Evolutionary conservation across 192 early-diverging fungal genomes (phyloP).

Genomic region (Umbelopsis isabellina): DNA sequence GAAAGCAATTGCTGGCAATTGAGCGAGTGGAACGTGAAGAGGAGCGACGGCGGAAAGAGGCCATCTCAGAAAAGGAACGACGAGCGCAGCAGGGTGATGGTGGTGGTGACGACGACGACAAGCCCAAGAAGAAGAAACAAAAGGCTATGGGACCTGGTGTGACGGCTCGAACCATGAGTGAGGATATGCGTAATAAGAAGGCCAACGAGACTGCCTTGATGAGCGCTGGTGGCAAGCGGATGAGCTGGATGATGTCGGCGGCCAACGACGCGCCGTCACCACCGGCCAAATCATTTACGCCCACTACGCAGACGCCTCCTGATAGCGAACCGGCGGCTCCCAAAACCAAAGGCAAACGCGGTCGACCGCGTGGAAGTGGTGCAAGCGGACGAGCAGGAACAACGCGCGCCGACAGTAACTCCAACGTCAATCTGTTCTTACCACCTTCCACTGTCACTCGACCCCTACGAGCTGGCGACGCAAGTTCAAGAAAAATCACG

Average conservation of each 20-base stretch:
- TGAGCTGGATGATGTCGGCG: conserved; percentile 49
- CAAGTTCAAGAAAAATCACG: conserved; percentile 47
- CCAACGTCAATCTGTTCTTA: conserved; percentile 7
- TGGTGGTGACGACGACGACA: conserved; percentile 46
- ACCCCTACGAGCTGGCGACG: conserved; percentile 9
- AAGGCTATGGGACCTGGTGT: conserved; percentile 42
- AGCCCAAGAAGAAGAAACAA: conserved; percentile 48
- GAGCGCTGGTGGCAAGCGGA: conserved; percentile 47
- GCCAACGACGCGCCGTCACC: conserved; percentile 25
- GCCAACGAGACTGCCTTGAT: conserved; percentile 50
- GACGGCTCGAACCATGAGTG: conserved; percentile 26
- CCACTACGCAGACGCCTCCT: conserved; percentile 30
- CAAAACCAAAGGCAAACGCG: conserved; percentile 22
- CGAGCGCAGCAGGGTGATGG: conserved; percentile 46
- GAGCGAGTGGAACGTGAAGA: conserved; percentile 70
- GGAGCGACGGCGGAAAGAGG: conserved; percentile 61
- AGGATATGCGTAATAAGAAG: conserved; percentile 24
- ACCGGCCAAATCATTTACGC: background rate
- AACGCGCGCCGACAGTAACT: background rate
- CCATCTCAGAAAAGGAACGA: conserved; percentile 40
- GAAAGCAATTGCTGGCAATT: conserved; percentile 69
- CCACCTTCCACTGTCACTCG: conserved; percentile 11
- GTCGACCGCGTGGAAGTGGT: conserved; percentile 15
- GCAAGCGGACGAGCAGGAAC: conserved; percentile 1
- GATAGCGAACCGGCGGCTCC: conserved; percentile 29